Conservation (phyloP, 169 alveolate genomes). For the Eimeria mitis region DNA sequence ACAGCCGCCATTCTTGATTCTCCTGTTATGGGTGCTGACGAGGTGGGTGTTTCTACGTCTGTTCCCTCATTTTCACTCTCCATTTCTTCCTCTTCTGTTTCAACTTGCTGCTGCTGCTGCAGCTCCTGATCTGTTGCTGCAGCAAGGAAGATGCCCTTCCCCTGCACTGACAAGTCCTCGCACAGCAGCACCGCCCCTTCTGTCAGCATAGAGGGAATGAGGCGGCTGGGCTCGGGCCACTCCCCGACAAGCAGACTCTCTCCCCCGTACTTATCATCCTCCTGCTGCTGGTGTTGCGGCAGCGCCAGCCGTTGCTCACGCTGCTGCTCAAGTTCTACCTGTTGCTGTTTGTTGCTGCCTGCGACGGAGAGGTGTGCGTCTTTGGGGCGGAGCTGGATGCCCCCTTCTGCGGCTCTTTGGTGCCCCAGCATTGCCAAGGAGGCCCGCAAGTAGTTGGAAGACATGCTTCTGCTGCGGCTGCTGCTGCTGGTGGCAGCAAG, state of each 20-base stretch:
- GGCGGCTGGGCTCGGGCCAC: slow-evolving; percentile 36
- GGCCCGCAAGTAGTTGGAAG: slow-evolving; percentile 1
- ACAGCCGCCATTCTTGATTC: not conserved
- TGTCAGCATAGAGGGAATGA: slow-evolving; percentile 39
- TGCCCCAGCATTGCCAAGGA: slow-evolving; percentile 18
- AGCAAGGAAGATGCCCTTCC: slow-evolving; percentile 65
- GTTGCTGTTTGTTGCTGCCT: not conserved
- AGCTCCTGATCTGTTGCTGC: slow-evolving; percentile 49
- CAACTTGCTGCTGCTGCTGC: slow-evolving; percentile 56
- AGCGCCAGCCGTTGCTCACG: not conserved
- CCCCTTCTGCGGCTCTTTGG: not conserved
- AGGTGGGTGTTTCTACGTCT: slow-evolving; percentile 2
- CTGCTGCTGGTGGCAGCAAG: slow-evolving; percentile 68
- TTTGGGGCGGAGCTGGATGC: slow-evolving; percentile 10
- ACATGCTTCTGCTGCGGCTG: slow-evolving; percentile 58
- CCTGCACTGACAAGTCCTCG: slow-evolving; percentile 79
- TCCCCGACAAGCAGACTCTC: slow-evolving; percentile 23
- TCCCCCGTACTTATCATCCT: slow-evolving; percentile 8
- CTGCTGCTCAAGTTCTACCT: not conserved
- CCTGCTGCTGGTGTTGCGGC: slow-evolving; percentile 13
- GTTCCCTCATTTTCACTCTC: slow-evolving; percentile 12
- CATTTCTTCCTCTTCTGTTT: slow-evolving; percentile 8
- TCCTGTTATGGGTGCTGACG: not conserved
- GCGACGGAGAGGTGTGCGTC: not conserved
- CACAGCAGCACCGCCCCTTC: slow-evolving; percentile 82